phyloP scores from a whole-genome alignment of 208 protist species.

The Acanthamoeba lenticulata region DNA sequence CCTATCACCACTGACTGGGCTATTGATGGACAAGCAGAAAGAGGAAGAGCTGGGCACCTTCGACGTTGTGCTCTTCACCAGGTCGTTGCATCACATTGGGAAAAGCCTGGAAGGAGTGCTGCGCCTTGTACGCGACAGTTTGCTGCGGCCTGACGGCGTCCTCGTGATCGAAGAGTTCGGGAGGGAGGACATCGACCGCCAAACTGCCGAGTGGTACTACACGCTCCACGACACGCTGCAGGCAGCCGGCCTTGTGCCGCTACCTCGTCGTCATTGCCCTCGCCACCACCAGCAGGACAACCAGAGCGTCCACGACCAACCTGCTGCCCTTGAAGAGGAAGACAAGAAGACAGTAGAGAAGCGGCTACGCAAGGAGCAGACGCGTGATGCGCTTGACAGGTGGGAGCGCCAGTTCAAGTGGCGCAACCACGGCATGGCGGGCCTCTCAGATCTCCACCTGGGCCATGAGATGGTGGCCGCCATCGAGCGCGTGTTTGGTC shows the following conservation, averaged over 20 bases:
- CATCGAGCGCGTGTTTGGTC: constrained; percentile 31
- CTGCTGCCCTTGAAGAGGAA: not conserved
- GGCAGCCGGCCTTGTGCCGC: not conserved
- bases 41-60: not conserved
- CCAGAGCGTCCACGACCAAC: not conserved
- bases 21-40: not conserved
- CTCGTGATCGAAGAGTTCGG: constrained; percentile 36
- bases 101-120: not conserved
- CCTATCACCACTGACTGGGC: not conserved
- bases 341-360: not conserved
- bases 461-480: constrained; percentile 38
- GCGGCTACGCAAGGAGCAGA: not conserved
- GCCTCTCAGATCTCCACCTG: constrained; percentile 14
- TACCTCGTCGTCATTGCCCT: not conserved
- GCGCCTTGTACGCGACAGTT: not conserved
- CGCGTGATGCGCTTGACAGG: not conserved
- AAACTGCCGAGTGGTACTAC: constrained; percentile 39
- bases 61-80: constrained; percentile 2
- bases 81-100: constrained; percentile 31
- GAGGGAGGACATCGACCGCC: not conserved
- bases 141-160: not conserved
- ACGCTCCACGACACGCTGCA: not conserved
- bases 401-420: constrained; percentile 27
- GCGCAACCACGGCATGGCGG: constrained; percentile 16
- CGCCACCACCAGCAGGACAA: not conserved